phyloP scores from a whole-genome alignment of 2,329 filamentous ascomycete genomes.

The Colletotrichum musicola region DNA sequence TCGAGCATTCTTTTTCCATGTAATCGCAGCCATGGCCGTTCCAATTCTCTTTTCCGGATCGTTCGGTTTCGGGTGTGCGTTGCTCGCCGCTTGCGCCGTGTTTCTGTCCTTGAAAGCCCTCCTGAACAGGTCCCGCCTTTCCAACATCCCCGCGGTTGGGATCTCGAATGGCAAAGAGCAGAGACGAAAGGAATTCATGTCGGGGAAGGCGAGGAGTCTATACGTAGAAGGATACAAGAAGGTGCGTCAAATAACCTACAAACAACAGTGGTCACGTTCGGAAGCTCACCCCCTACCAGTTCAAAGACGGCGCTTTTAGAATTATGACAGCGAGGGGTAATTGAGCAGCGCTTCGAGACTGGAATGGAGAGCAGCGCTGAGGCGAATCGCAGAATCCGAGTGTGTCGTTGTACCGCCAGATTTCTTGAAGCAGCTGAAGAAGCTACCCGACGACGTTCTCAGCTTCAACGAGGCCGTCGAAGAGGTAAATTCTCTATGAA shows the following conservation, averaged over 20 bases:
- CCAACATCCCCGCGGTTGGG: not conserved
- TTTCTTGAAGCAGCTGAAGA: constrained; percentile 47
- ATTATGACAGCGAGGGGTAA: constrained; percentile 45
- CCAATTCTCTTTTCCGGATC: no score
- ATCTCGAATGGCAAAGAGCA: not conserved
- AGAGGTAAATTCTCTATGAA: no score
- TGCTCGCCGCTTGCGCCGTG: not conserved
- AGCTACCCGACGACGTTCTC: constrained; percentile 46
- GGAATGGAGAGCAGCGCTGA: not conserved
- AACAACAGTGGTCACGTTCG: not conserved
- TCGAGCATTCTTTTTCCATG: no score
- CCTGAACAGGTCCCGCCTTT: not conserved
- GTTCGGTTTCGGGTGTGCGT: no score
- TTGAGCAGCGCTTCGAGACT: not conserved
- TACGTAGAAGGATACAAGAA: not conserved
- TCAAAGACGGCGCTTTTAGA: constrained; percentile 45
- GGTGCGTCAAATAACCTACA: not conserved
- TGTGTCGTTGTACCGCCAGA: constrained; percentile 45
- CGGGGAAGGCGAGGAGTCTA: constrained; percentile 1
- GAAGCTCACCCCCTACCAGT: constrained; percentile 37
- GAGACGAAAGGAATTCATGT: not conserved
- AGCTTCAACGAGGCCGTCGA: constrained; percentile 45
- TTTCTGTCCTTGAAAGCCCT: not conserved
- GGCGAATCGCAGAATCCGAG: not conserved
- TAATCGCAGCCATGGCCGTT: no score